These are phyloP conservation scores for Fusarium sp. DNA, from an alignment of 2,329 filamentous ascomycete genomes.

Conservation along the genomic window DNA sequence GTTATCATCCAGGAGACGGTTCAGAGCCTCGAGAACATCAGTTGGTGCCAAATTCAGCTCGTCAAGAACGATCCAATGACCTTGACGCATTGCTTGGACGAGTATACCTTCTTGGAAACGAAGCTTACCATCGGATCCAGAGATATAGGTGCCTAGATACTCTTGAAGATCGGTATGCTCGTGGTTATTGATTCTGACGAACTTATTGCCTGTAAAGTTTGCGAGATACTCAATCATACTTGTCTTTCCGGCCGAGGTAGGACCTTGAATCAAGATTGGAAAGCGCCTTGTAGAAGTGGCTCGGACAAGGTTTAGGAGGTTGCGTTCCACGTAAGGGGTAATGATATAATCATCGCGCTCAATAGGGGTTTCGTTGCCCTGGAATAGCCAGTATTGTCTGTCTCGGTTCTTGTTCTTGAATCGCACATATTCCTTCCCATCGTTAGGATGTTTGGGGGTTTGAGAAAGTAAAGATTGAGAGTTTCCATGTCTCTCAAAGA, in stretches of 20 bases:
- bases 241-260: constrained; percentile 97
- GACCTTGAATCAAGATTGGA: constrained; percentile 94
- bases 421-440: constrained; percentile 82
- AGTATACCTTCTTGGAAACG: constrained; percentile 93
- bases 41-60: constrained; percentile 97
- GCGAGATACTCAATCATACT: constrained; percentile 99
- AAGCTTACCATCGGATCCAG: constrained; percentile 84
- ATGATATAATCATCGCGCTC: constrained; percentile 94
- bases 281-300: constrained; percentile 93
- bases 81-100: constrained; percentile 90
- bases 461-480: constrained; percentile 81
- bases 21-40: constrained; percentile 95
- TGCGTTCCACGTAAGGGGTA: constrained; percentile 93
- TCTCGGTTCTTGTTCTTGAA: constrained; percentile 75
- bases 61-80: constrained; percentile 98
- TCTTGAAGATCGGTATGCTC: constrained; percentile 99
- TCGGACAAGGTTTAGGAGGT: constrained; percentile 92
- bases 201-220: constrained; percentile 96
- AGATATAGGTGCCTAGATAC: constrained; percentile 95
- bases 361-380: constrained; percentile 73
- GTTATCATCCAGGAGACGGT: constrained; percentile 95
- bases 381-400: constrained; percentile 89
- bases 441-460: constrained; percentile 80
- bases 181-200: constrained; percentile 99
- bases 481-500: constrained; percentile 78